Conservation (phyloP, 371 early-diverging fungal species). For the Massospora cicadina region DNA sequence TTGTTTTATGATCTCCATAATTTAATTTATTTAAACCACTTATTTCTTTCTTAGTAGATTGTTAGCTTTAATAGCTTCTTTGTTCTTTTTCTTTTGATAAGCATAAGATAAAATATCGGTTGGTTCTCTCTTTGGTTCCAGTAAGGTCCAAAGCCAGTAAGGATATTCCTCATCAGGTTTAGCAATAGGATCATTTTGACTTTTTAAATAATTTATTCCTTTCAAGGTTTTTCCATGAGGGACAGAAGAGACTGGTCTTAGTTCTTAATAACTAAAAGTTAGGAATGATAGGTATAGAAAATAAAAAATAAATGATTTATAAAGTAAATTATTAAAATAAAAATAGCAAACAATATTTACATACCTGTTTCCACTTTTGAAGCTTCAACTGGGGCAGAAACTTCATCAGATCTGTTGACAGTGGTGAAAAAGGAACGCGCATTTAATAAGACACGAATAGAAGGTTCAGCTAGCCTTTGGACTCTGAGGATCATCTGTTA, state of each 20-base stretch:
- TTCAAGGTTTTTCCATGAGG: slow-evolving; percentile 64
- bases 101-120: slow-evolving; percentile 20
- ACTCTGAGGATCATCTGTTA: no score
- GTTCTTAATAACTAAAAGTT: background rate
- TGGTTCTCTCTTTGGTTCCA: slow-evolving; percentile 33
- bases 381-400: no score
- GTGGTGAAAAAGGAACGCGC: background rate
- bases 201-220: slow-evolving; percentile 66
- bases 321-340: background rate
- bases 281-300: background rate
- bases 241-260: slow-evolving; percentile 27
- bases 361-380: background rate
- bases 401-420: background rate
- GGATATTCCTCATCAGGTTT: slow-evolving; percentile 74
- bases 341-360: background rate
- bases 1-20: no score
- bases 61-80: slow-evolving; percentile 13
- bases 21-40: no score
- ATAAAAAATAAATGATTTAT: background rate
- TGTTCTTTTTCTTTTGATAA: slow-evolving; percentile 10
- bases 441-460: no score
- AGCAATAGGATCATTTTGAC: slow-evolving; percentile 72
- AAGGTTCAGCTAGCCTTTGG: no score
- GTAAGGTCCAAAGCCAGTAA: slow-evolving; percentile 77
- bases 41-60: slow-evolving; percentile 15